These are phyloP conservation scores for Talaromyces trachyspermus DNA, from an alignment of 495 filamentous ascomycete genomes.

Conservation along the genomic window DNA sequence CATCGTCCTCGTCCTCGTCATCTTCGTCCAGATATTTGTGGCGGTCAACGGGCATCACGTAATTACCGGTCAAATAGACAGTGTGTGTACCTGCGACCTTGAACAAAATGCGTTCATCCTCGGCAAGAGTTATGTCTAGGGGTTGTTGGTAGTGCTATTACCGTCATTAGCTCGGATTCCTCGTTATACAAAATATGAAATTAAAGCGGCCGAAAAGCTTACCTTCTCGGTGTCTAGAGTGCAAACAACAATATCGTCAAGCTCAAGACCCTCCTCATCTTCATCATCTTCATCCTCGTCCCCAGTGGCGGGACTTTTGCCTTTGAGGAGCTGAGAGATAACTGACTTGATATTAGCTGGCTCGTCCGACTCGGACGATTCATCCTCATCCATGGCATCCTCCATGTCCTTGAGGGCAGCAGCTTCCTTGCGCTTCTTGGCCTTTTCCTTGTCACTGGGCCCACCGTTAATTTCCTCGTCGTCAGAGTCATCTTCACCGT, in stretches of 20 bases:
- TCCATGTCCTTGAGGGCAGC: slow-evolving; percentile 62
- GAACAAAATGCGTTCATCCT: slow-evolving; percentile 87
- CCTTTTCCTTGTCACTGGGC: slow-evolving; percentile 81
- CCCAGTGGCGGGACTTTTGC: slow-evolving; percentile 67
- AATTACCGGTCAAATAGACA: slow-evolving; percentile 92
- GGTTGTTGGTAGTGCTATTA: slow-evolving; percentile 84
- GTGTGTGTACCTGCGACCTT: slow-evolving; percentile 82
- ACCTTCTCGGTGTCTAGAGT: slow-evolving; percentile 83
- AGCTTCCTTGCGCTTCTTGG: slow-evolving; percentile 69
- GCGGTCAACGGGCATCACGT: slow-evolving; percentile 57
- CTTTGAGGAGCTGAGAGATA: slow-evolving; percentile 62
- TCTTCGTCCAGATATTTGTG: slow-evolving; percentile 45
- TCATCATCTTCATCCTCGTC: slow-evolving; percentile 59
- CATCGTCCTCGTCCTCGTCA: slow-evolving; percentile 58
- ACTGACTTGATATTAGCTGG: slow-evolving; percentile 58
- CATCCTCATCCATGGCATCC: slow-evolving; percentile 53
- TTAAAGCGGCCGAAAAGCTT: slow-evolving; percentile 21
- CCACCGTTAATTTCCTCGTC: slow-evolving; percentile 76
- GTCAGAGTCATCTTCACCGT: slow-evolving; percentile 55
- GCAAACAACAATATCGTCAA: slow-evolving; percentile 88
- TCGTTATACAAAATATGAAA: neutral
- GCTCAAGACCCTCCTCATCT: slow-evolving; percentile 57
- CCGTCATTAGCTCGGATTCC: neutral
- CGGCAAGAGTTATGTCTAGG: slow-evolving; percentile 82
- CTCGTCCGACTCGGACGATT: slow-evolving; percentile 48